Percentiles rank a stretch among this genome's conserved stretches.
Evolutionary conservation across 805 yeast genomes (phyloP).

Genomic region (Ogataea angusta): DNA sequence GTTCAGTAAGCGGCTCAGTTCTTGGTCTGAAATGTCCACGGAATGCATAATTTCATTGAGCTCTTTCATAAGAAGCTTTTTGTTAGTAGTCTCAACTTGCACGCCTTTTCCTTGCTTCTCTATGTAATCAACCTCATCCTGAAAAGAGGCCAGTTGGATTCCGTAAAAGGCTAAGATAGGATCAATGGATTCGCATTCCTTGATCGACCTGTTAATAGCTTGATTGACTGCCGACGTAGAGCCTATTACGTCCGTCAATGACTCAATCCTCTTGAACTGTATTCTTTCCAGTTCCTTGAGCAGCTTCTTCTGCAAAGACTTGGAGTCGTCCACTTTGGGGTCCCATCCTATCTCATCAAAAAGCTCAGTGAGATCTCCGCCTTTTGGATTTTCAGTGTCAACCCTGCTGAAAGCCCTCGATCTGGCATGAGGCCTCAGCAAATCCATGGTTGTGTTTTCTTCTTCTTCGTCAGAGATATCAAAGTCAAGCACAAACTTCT

Average conservation of each 20-base stretch:
- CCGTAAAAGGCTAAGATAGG: slow-evolving; percentile 53
- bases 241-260: slow-evolving; percentile 40
- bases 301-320: slow-evolving; percentile 54
- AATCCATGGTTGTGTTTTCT: slow-evolving; percentile 3
- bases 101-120: slow-evolving; percentile 77
- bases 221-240: slow-evolving; percentile 41
- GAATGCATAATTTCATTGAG: slow-evolving; percentile 65
- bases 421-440: slow-evolving; percentile 22
- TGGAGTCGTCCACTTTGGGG: slow-evolving; percentile 56
- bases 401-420: slow-evolving; percentile 32
- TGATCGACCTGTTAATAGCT: slow-evolving; percentile 41
- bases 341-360: slow-evolving; percentile 80
- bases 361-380: slow-evolving; percentile 53
- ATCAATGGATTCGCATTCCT: slow-evolving; percentile 54
- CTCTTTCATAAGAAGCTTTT: slow-evolving; percentile 69
- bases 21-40: slow-evolving; percentile 60
- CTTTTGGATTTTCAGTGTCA: slow-evolving; percentile 19
- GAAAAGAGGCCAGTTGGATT: slow-evolving; percentile 60
- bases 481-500: slow-evolving; percentile 3
- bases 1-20: slow-evolving; percentile 44
- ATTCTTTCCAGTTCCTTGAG: slow-evolving; percentile 56
- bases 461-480: slow-evolving; percentile 4
- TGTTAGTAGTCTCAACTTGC: slow-evolving; percentile 80
- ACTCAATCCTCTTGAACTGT: slow-evolving; percentile 60
- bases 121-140: slow-evolving; percentile 64